phyloP scores from a whole-genome alignment of 176 grass and related monocot species.

The Phragmites australis region DNA sequence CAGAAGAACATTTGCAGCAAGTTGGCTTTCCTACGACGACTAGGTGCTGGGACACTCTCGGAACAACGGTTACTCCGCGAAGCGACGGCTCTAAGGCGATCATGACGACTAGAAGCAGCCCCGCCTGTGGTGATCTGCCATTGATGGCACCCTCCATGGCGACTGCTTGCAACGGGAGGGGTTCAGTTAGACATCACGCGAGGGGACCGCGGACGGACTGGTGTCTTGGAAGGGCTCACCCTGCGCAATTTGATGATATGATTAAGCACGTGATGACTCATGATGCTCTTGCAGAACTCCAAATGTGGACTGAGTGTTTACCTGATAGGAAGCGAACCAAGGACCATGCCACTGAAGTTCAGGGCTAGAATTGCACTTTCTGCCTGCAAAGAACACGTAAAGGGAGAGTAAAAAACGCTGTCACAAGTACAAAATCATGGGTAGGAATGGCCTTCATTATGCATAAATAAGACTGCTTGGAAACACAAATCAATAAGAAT shows the following conservation, averaged over 20 bases:
- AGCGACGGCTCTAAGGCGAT: constrained; percentile 15
- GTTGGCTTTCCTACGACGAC: constrained; percentile 26
- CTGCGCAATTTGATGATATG: constrained; percentile 35
- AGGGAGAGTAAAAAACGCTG: background rate
- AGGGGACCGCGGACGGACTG: constrained; percentile 70
- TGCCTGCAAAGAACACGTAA: constrained; percentile 48
- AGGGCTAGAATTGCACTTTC: constrained; percentile 88
- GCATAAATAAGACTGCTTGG: background rate
- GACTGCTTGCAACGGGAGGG: background rate
- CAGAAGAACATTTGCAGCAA: constrained; percentile 33
- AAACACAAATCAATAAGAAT: background rate
- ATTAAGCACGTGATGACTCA: background rate
- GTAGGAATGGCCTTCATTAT: background rate
- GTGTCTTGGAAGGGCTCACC: constrained; percentile 97
- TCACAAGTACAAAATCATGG: background rate
- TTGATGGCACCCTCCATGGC: constrained; percentile 1
- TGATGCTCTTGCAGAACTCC: background rate
- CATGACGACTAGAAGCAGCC: constrained; percentile 11
- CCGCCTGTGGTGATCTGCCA: constrained; percentile 13
- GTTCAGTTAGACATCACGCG: constrained; percentile 57
- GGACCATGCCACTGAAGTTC: constrained; percentile 72
- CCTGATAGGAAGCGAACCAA: constrained; percentile 81
- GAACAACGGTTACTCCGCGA: constrained; percentile 7
- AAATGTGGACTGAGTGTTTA: constrained; percentile 23
- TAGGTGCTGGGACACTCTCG: constrained; percentile 21